Base-by-base conservation (phyloP, 495 filamentous ascomycete genomes). In the Glonium stellatum region DNA sequence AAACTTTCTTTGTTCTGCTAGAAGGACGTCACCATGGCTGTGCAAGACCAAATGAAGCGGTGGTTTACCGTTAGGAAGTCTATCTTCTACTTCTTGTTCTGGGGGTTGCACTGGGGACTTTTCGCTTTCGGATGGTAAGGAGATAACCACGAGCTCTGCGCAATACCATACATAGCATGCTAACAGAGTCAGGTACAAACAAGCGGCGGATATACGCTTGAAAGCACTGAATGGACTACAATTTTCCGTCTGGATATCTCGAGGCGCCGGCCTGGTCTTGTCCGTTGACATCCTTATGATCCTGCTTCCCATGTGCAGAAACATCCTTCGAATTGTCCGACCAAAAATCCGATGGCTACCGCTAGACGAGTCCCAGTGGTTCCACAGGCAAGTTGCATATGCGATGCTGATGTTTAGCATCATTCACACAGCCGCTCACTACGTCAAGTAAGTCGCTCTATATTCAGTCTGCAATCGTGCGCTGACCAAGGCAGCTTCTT, bases 371-470 rank as follows among this genome's bases (percentile, higher is more conserved):
- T 90, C 87, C 25, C 83, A 90, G 66, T 99, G 90, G 90, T 95
- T 97, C 69, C 93, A 99, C 78, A 82, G 95, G 37, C 93, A 99
- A 72, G 84, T 95, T 18, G 92, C 95, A 1, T 99, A 97, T 70
- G 75, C 88, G 4, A 75, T 97, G 74, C 79, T 97, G 3, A 69
- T 96, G 15, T 99, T 89, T 66, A 86, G 85, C 25, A 83, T 84
- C 42, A 76, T 92, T 23, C 93, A 99, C 69, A 84, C 83, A 4
- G 70, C 78, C 11, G 80, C 83, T 19, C 93, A 99, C 73, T 99
- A 97, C 71, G 90, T 97, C 74, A 98, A 98, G 90, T 96, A 79
- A 73, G 87, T 81, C 23, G 19, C 8, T 36, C 18, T 18, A 2
- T 8, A 21, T 31, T 35, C 11, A 56, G 50, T 55, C 15, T 27